These are phyloP conservation scores for Auriscalpium microsporum DNA, from an alignment of 768 basidiomycete genomes.

Conservation along the genomic window DNA sequence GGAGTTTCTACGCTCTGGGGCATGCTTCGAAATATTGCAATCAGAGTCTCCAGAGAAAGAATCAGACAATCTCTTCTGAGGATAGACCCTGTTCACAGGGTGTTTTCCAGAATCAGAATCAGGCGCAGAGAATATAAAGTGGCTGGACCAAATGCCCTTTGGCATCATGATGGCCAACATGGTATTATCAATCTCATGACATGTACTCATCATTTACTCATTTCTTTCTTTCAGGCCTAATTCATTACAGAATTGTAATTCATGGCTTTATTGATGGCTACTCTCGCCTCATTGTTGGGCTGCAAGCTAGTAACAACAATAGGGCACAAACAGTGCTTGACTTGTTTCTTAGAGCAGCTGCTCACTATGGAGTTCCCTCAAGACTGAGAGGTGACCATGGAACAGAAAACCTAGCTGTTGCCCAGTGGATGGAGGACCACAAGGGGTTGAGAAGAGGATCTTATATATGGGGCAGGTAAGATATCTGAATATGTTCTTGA, in stretches of 20 bases:
- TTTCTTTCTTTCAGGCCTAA: constrained; percentile 13
- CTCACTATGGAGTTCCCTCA: constrained; percentile 27
- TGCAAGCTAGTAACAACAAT: constrained; percentile 21
- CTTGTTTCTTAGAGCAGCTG: constrained; percentile 9
- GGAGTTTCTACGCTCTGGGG: neutral
- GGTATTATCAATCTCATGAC: constrained; percentile 11
- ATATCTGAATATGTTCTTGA: constrained; percentile 18
- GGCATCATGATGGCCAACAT: constrained; percentile 33
- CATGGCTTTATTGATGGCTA: constrained; percentile 24
- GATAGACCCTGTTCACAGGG: neutral
- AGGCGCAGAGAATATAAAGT: constrained; percentile 22
- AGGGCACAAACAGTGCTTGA: constrained; percentile 9
- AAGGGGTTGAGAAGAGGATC: constrained; percentile 9
- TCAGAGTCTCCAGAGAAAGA: neutral
- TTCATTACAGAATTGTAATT: constrained; percentile 22
- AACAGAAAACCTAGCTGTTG: constrained; percentile 15
- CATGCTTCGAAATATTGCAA: neutral
- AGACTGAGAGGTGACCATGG: constrained; percentile 16
- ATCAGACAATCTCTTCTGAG: neutral
- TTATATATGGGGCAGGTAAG: constrained; percentile 19
- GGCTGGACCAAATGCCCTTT: constrained; percentile 28
- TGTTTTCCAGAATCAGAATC: neutral
- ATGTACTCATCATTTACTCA: neutral
- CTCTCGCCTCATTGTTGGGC: constrained; percentile 15
- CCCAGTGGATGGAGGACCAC: constrained; percentile 18